phyloP scores from a whole-genome alignment of 352 stramenopile species.

The Globisporangium canariense region DNA sequence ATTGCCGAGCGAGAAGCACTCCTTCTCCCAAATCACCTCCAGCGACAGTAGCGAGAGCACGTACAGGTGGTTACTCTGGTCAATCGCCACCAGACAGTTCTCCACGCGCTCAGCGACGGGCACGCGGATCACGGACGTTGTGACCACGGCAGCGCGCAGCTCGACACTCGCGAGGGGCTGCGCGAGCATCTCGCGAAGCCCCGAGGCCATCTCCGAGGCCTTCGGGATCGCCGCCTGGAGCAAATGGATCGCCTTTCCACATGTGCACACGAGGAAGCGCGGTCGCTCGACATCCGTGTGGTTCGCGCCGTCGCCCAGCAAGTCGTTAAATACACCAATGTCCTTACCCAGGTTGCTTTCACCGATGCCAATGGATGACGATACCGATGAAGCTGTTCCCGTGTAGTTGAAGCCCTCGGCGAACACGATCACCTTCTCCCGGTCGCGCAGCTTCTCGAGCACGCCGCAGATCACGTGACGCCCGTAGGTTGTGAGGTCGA shows the following conservation, averaged over 20 bases:
- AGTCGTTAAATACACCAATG: constrained; percentile 11
- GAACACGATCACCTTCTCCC: constrained; percentile 53
- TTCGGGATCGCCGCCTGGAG: constrained; percentile 43
- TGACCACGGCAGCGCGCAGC: constrained; percentile 34
- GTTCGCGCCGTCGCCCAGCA: constrained; percentile 16
- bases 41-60: constrained; percentile 60
- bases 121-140: constrained; percentile 50
- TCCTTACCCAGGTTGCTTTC: constrained; percentile 3
- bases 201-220: constrained; percentile 56
- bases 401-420: constrained; percentile 29
- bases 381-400: not conserved
- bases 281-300: constrained; percentile 33
- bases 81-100: constrained; percentile 58
- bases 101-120: constrained; percentile 54
- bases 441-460: constrained; percentile 47
- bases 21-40: constrained; percentile 43
- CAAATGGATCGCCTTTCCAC: constrained; percentile 53
- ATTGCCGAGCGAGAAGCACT: constrained; percentile 31
- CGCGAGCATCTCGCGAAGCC: constrained; percentile 38
- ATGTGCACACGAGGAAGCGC: constrained; percentile 58
- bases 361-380: too few species aligned
- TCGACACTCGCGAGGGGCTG: constrained; percentile 54
- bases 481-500: constrained; percentile 39
- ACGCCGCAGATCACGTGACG: constrained; percentile 40
- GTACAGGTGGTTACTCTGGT: constrained; percentile 66